A percentile compares a stretch with the other conserved stretches of the same genome.
Conservation (phyloP, 148 eudicot genomes). For the Tetragonia tetragonoides region DNA sequence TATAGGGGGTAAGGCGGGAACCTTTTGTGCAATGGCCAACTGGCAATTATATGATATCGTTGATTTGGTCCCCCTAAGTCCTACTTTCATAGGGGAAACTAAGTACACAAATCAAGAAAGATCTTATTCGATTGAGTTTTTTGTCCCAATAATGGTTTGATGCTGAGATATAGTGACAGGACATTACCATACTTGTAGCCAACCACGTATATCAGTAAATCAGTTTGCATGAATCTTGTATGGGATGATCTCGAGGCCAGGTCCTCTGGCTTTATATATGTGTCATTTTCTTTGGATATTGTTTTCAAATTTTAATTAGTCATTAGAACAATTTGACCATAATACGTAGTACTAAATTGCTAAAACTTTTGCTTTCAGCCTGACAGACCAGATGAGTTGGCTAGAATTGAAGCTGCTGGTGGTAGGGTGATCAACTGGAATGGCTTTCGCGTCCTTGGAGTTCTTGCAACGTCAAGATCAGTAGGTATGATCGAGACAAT, state of each 20-base stretch:
- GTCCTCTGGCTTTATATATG: too few relatives aligned
- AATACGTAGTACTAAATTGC: background rate
- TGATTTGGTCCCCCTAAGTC: constrained; percentile 12
- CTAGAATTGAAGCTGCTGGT: constrained; percentile 67
- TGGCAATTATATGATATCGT: constrained; percentile 1
- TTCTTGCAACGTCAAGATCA: constrained; percentile 79
- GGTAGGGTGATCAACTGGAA: constrained; percentile 75
- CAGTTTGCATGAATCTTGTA: constrained; percentile 15
- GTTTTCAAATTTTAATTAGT: too few relatives aligned
- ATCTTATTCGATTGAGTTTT: constrained; percentile 18
- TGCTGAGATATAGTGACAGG: background rate
- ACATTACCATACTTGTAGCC: background rate
- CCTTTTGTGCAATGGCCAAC: background rate
- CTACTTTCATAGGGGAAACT: background rate
- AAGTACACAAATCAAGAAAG: constrained; percentile 20
- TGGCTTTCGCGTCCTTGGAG: constrained; percentile 57
- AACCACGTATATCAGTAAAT: background rate
- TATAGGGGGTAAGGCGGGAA: too few relatives aligned
- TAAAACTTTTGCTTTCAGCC: constrained; percentile 37
- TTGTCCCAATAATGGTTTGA: constrained; percentile 9
- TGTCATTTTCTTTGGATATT: too few relatives aligned
- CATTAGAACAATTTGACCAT: too few relatives aligned
- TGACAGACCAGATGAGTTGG: constrained; percentile 69
- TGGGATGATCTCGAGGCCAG: background rate
- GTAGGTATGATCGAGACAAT: constrained; percentile 44